Evolutionary conservation across 2,329 filamentous ascomycete genomes (phyloP), one percentile per base, ranked within the genome.

Genomic region (Colletotrichum sp.): DNA sequence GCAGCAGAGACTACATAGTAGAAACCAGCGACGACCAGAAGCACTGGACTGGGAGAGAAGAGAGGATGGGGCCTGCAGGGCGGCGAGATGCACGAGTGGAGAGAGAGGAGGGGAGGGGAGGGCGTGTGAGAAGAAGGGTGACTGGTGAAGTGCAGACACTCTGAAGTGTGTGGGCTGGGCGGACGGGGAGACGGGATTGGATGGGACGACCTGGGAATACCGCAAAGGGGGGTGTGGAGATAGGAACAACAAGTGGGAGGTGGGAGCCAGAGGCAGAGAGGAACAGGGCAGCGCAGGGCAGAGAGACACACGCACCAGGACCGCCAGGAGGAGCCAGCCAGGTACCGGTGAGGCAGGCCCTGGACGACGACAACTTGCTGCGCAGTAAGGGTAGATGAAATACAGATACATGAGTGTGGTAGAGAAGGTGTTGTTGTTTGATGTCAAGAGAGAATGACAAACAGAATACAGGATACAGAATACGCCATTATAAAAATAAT

Each of bases 41-140:
- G 26, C 59, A 62, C 44, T 49, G n/a, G 72, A 71, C 67, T 44
- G 70, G 55, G 75, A 76, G 75, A 72, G 63, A 76, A 72, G 75
- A 77, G 72, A 76, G 75, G 75, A 77, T 75, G 64, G 75, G 72
- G 75, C 70, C 73, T 76, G 69, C 72, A 75, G 72, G 72, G 68
- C 68, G 68, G 72, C 73, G 57, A 76, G 73, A 76, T 76, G 64
- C 73, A 73, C 68, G 63, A 52, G 74, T 64, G 34, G 59, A 44
- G 68, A 67, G 65, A 57, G 60, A 18, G 57, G 65, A 57, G 60
- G 60, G 28, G 28, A 28, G 28, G 52, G 55, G 64, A 49, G 73
- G 72, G 68, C 64, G 68, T 67, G 67, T 18, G 49, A 64, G 21
- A 26, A 71, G 44, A n/a, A 21, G 44, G 44, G 44, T 49, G 44